A percentile compares a stretch with the other conserved stretches of the same genome.
These are phyloP conservation scores for Cudoniella acicularis DNA, from an alignment of 495 filamentous ascomycete genomes.

Conservation along the genomic window DNA sequence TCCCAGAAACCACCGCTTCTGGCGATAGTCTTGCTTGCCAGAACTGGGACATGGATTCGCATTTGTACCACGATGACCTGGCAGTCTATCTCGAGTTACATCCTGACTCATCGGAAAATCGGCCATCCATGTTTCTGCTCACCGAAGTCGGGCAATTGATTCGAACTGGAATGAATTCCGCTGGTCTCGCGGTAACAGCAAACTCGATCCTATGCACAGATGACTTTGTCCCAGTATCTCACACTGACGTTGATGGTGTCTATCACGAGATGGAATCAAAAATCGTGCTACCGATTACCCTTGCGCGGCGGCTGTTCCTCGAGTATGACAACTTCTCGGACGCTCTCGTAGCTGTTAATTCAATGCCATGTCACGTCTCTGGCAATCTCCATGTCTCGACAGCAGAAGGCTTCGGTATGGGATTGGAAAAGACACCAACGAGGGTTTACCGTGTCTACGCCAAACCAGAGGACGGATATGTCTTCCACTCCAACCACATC, in stretches of 20 bases:
- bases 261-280: slow-evolving; percentile 10
- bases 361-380: slow-evolving; percentile 27
- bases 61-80: slow-evolving; percentile 10
- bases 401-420: slow-evolving; percentile 27
- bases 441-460: slow-evolving; percentile 12
- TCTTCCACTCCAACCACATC: slow-evolving; percentile 24
- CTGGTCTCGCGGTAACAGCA: slow-evolving; percentile 21
- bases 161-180: slow-evolving; percentile 28
- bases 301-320: slow-evolving; percentile 24
- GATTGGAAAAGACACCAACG: slow-evolving; percentile 16
- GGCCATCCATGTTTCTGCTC: slow-evolving; percentile 26
- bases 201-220: slow-evolving; percentile 26
- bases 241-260: too few relatives aligned
- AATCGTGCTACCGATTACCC: slow-evolving; percentile 22
- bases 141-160: slow-evolving; percentile 29
- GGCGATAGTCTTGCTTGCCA: slow-evolving; percentile 24
- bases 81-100: slow-evolving; percentile 29
- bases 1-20: slow-evolving; percentile 9
- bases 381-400: slow-evolving; percentile 25
- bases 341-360: slow-evolving; percentile 12
- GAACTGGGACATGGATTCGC: slow-evolving; percentile 29
- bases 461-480: slow-evolving; percentile 14
- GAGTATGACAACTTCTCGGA: slow-evolving; percentile 15
- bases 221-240: slow-evolving; percentile 25
- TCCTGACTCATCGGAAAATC: slow-evolving; percentile 14